Evolutionary conservation across 768 basidiomycete genomes (phyloP).

Genomic region (Hypsizygus marmoreus): DNA sequence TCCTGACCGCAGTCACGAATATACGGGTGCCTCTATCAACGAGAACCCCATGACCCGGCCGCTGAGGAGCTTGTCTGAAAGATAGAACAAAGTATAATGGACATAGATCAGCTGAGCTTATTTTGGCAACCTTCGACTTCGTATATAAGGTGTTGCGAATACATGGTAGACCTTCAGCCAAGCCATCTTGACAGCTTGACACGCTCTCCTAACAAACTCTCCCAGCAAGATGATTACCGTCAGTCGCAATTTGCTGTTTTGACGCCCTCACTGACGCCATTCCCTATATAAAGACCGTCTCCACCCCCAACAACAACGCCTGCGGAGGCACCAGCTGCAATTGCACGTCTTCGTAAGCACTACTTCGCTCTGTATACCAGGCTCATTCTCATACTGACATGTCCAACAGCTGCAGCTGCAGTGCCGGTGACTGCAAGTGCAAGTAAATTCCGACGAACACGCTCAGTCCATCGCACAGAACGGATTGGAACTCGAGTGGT

Average conservation of each 20-base stretch:
- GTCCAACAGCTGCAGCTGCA: conserved; percentile 21
- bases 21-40: too few relatives aligned
- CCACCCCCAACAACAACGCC: conserved; percentile 28
- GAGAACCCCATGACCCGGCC: too few relatives aligned
- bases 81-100: too few relatives aligned
- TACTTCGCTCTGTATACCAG: background rate
- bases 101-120: too few relatives aligned
- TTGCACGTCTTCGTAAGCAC: conserved; percentile 25
- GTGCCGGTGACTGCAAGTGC: conserved; percentile 22
- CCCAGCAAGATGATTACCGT: conserved; percentile 17
- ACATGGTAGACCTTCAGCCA: background rate
- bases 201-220: background rate
- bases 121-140: too few relatives aligned
- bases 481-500: too few relatives aligned
- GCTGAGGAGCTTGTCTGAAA: too few relatives aligned
- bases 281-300: conserved; percentile 19
- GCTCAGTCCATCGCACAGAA: background rate
- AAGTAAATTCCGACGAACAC: background rate
- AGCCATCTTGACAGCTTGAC: background rate
- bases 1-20: too few relatives aligned
- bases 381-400: too few relatives aligned
- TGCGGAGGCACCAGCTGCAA: conserved; percentile 27
- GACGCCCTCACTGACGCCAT: background rate
- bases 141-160: too few relatives aligned
- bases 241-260: background rate